phyloP scores from a whole-genome alignment of 1,139 yeast genomes.

The Tardiomyces digboiensis region DNA sequence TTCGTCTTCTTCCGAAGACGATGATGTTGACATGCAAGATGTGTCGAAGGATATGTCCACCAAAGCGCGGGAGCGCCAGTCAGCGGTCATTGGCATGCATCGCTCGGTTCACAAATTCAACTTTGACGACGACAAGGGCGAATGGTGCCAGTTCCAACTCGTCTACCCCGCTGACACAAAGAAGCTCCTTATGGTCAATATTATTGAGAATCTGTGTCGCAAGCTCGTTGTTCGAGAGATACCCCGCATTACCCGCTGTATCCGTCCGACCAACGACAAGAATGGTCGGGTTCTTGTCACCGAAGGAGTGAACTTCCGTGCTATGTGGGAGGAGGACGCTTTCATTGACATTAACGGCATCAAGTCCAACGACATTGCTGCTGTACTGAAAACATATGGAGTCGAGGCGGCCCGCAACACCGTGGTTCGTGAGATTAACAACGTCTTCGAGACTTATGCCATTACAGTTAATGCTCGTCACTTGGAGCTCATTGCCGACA shows the following conservation, averaged over 20 bases:
- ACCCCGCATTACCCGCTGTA: slow-evolving; percentile 85
- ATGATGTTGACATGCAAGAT: slow-evolving; percentile 13
- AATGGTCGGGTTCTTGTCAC: slow-evolving; percentile 69
- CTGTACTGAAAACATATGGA: slow-evolving; percentile 88
- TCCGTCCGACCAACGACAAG: slow-evolving; percentile 59
- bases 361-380: slow-evolving; percentile 85
- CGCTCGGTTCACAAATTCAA: slow-evolving; percentile 68
- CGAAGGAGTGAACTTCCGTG: slow-evolving; percentile 95
- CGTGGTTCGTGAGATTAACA: slow-evolving; percentile 90
- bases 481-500: slow-evolving; percentile 93
- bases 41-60: slow-evolving; percentile 33
- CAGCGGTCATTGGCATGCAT: slow-evolving; percentile 66
- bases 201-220: slow-evolving; percentile 87
- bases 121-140: slow-evolving; percentile 82
- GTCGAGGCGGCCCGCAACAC: slow-evolving; percentile 99
- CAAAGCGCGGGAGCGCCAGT: slow-evolving; percentile 75
- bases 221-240: slow-evolving; percentile 90
- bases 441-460: slow-evolving; percentile 95
- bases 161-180: slow-evolving; percentile 82
- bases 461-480: slow-evolving; percentile 91
- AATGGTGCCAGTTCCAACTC: slow-evolving; percentile 87
- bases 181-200: slow-evolving; percentile 94
- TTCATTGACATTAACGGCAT: slow-evolving; percentile 84
- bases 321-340: slow-evolving; percentile 98
- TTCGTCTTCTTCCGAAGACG: slow-evolving; percentile 7